Percentiles rank a stretch among this genome's conserved stretches.
Conservation (phyloP, 441 rosid species). For the Gossypium gossypioides region DNA sequence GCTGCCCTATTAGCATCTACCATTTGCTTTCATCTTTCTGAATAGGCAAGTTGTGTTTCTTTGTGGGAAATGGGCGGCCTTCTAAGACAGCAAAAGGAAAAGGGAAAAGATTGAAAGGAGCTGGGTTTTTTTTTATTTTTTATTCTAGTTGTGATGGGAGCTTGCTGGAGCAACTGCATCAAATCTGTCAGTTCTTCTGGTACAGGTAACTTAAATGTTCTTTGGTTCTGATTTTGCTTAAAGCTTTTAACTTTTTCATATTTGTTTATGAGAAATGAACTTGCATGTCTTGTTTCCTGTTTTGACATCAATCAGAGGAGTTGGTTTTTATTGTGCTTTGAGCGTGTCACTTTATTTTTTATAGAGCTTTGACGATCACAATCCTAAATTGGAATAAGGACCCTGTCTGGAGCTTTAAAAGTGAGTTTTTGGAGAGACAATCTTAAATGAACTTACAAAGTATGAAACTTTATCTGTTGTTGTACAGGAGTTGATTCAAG, state of each 20-base stretch:
- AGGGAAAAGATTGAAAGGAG: not conserved
- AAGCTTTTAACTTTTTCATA: not conserved
- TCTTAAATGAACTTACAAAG: not conserved
- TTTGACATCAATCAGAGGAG: not conserved
- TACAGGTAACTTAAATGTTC: constrained; percentile 28
- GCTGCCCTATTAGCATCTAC: not conserved
- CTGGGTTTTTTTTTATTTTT: constrained; percentile 11
- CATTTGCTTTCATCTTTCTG: not conserved
- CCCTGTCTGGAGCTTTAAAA: not conserved
- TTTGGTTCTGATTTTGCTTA: not conserved
- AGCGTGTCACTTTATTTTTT: no score
- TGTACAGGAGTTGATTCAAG: constrained; percentile 44
- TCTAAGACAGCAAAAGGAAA: not conserved
- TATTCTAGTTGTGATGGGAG: constrained; percentile 35
- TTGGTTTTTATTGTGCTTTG: not conserved
- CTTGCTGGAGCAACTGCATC: constrained; percentile 62
- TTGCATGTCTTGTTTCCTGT: not conserved
- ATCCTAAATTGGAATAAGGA: not conserved
- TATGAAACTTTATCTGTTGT: not conserved
- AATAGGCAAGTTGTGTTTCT: not conserved
- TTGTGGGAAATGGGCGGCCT: not conserved
- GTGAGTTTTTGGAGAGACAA: not conserved
- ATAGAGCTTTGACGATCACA: not conserved
- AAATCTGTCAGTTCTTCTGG: constrained; percentile 44
- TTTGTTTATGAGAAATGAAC: not conserved